Evolutionary conservation across 1,284 basidiomycete species (phyloP), one percentile per base, ranked within the genome.

Genomic region (Melampsora allii-populina): DNA sequence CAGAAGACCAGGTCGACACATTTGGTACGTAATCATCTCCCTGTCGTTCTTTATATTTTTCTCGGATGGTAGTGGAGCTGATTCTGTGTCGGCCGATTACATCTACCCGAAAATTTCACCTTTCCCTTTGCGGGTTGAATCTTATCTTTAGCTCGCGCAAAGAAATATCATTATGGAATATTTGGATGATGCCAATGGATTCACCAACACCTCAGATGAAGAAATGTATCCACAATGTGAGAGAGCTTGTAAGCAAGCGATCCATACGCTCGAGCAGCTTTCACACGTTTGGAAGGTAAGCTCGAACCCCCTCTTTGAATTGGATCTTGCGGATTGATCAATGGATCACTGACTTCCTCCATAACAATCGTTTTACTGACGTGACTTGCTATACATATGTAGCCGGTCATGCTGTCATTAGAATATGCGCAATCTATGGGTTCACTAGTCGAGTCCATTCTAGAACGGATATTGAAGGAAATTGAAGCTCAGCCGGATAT

Each of bases 401-500:
- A 81, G 81, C 79, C 78, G 29, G 79, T 82, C 42, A 78, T 81
- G 77, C 79, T 69, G 27, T 76, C 48, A 76, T 77, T 79, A 1
- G 75, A 76, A 0, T 80, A 80, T 69, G 77, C 80, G 42, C 76
- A 78, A 19, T 79, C 80, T 1, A 76, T 95, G 19, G 95, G 95
- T 6, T 83, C 85, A 19, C 81, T 96, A 12, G 87, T 91, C 14
- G 89, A 97, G 75, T 84, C 86, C 12, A 87, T 88, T 2, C 84
- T 95, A 39, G 84, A 84, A 3, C 84, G 87, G 2, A 86, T 96
- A 4, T 84, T 94, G 10, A 85, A 85, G 61, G 89, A 91, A 77
- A 86, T 98, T 14, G 83, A 94, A 60, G 87, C 87, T 0, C 83
- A 98, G 64, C 85, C 87, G 1, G 95, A 98, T 81, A 98, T 98